Evolutionary conservation across 176 grass and related monocot species (phyloP).

Genomic region (Poa annua): DNA sequence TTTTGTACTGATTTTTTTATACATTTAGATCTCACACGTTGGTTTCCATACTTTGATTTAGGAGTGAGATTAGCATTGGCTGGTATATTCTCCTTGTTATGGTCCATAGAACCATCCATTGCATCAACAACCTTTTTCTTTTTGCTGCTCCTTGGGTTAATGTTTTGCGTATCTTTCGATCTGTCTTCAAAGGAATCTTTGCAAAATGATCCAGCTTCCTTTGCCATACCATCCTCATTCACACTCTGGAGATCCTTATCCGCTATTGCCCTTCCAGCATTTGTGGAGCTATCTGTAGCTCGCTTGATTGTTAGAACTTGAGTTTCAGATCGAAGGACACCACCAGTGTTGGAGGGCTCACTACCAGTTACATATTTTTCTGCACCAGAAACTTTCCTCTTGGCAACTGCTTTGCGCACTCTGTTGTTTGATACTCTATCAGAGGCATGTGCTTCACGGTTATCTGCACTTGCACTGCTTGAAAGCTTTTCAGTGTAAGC

Average conservation of each 20-base stretch:
- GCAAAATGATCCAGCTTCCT: constrained; percentile 34
- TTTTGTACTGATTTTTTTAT: constrained; percentile 33
- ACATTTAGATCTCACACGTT: constrained; percentile 27
- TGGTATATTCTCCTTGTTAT: constrained; percentile 77
- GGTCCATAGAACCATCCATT: constrained; percentile 30
- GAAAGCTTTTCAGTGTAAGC: constrained; percentile 33
- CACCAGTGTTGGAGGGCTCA: constrained; percentile 35
- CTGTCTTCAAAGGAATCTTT: constrained; percentile 35
- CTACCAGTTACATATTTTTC: constrained; percentile 29
- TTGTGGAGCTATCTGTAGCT: constrained; percentile 35
- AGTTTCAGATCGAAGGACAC: constrained; percentile 36
- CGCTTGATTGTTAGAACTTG: constrained; percentile 23
- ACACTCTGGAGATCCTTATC: constrained; percentile 22
- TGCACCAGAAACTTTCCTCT: constrained; percentile 65
- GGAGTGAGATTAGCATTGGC: constrained; percentile 12
- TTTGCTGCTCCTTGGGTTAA: constrained; percentile 38
- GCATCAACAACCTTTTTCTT: constrained; percentile 43
- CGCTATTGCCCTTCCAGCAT: constrained; percentile 31
- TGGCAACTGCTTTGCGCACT: constrained; percentile 62
- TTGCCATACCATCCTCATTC: constrained; percentile 1
- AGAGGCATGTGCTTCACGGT: constrained; percentile 31
- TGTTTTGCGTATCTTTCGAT: constrained; percentile 19
- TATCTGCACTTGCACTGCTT: constrained; percentile 39
- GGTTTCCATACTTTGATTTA: constrained; percentile 37
- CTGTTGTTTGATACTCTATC: constrained; percentile 46